These are phyloP conservation scores for Penicillium subrubescens DNA, from an alignment of 495 filamentous ascomycete species.

Conservation along the genomic window DNA sequence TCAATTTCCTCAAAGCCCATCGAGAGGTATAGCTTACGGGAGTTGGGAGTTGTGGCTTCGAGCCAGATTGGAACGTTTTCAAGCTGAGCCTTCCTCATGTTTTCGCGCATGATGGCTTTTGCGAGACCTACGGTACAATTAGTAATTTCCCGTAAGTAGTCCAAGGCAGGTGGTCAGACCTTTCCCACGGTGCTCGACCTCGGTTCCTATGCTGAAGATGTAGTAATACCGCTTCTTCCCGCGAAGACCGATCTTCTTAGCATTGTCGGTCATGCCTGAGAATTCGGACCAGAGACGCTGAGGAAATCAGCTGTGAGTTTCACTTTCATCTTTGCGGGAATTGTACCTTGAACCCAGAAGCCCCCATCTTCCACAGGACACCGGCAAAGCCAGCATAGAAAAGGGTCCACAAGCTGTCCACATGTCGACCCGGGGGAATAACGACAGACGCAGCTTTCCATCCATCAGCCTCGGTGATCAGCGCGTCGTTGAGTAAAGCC, in stretches of 20 bases:
- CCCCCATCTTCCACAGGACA: slow-evolving; percentile 27
- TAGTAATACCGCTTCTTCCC: slow-evolving; percentile 32
- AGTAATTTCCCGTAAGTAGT: neutral
- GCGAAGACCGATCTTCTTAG: slow-evolving; percentile 26
- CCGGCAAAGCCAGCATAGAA: slow-evolving; percentile 25
- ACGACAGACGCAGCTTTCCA: slow-evolving; percentile 33
- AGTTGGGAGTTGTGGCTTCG: slow-evolving; percentile 28
- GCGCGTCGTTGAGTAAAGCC: slow-evolving; percentile 27
- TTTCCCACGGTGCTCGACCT: slow-evolving; percentile 30
- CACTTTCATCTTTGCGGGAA: too few relatives aligned
- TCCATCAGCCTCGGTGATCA: slow-evolving; percentile 32
- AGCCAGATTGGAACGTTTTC: slow-evolving; percentile 36
- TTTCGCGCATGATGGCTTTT: slow-evolving; percentile 25
- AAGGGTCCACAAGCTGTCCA: slow-evolving; percentile 30
- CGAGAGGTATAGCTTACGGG: slow-evolving; percentile 28
- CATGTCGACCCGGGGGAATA: slow-evolving; percentile 20
- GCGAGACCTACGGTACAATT: slow-evolving; percentile 23
- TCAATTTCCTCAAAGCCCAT: slow-evolving; percentile 34
- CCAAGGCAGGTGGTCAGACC: slow-evolving; percentile 13
- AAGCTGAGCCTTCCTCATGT: slow-evolving; percentile 21
- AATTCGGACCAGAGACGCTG: slow-evolving; percentile 31
- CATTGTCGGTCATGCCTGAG: slow-evolving; percentile 31
- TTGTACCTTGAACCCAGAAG: slow-evolving; percentile 26
- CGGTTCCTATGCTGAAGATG: slow-evolving; percentile 33
- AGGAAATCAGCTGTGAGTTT: neutral